Evolutionary conservation across 1,139 yeast species (phyloP).

Genomic region (Geotrichum fermentans): DNA sequence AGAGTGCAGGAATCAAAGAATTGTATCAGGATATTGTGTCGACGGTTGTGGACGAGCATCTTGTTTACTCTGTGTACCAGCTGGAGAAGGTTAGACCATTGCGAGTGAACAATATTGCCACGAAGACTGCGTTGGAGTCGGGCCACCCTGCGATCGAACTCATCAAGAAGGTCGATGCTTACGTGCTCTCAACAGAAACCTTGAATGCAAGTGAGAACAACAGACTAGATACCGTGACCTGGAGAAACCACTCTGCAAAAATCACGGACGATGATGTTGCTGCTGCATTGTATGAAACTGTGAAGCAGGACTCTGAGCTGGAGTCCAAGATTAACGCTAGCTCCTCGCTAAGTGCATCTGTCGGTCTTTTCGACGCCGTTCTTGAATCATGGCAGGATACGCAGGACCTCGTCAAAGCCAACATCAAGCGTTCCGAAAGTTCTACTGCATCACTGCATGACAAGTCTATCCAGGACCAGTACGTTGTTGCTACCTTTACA

Average conservation of each 20-base stretch:
- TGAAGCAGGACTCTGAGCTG: slow-evolving; percentile 29
- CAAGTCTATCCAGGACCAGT: slow-evolving; percentile 63
- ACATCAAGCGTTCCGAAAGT: slow-evolving; percentile 44
- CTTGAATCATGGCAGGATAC: slow-evolving; percentile 56
- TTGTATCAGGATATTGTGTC: slow-evolving; percentile 55
- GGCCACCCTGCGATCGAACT: slow-evolving; percentile 22
- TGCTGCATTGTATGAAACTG: slow-evolving; percentile 43
- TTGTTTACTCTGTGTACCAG: slow-evolving; percentile 55
- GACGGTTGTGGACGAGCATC: slow-evolving; percentile 62
- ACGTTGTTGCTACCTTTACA: slow-evolving; percentile 69
- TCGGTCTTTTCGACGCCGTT: slow-evolving; percentile 42
- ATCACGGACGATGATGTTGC: slow-evolving; percentile 72
- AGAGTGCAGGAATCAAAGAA: slow-evolving; percentile 35
- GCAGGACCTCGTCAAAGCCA: slow-evolving; percentile 47
- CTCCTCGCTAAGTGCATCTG: slow-evolving; percentile 33
- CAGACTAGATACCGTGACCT: slow-evolving; percentile 44
- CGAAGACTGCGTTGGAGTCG: slow-evolving; percentile 22
- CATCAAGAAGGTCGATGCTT: slow-evolving; percentile 23
- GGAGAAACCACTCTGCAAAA: slow-evolving; percentile 72
- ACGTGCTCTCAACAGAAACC: slow-evolving; percentile 25
- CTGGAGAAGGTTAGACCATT: slow-evolving; percentile 29
- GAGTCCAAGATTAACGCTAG: slow-evolving; percentile 25
- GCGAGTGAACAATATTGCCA: slow-evolving; percentile 35
- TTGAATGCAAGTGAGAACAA: slow-evolving; percentile 8
- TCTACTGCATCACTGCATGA: slow-evolving; percentile 41